Base-by-base conservation (phyloP, 2,329 filamentous ascomycete genomes). In the Aspergillus sp. region DNA sequence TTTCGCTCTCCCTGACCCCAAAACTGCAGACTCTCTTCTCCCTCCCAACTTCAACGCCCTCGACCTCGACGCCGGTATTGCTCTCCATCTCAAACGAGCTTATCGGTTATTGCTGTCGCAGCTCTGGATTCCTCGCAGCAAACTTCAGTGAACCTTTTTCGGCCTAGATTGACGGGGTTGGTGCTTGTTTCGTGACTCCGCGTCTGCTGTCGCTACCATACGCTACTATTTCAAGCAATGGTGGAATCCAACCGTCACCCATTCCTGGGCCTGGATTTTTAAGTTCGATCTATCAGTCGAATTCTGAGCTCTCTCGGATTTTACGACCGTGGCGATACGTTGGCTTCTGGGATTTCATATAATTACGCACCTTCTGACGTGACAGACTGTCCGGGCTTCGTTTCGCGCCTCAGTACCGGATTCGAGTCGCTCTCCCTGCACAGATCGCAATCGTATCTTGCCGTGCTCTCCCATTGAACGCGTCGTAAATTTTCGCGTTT, bases 401-500 rank as follows among this genome's bases (percentile, higher is more conserved):
- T n/a, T 29, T 42, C 28, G 40, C 40, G 40, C 40, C 29, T 42
- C 40, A 42, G 36, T 8, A 42, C 40, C 40, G 40, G 26, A 19
- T 19, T 26, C 36, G 36, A 39, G 36, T 39, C 36, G 19, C 19
- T 19, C 19, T 39, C 5, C 26, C 36, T 39, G 36, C 36, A 39
- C 36, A 19, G 36, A 39, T 39, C 36, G 36, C 36, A 39, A 26
- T 39, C 19, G 12, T 19, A 39, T 39, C 36, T 39, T 26, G 5
- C 27, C 36, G 36, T 8, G 27, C 36, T 39, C 36, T 8, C 5
- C 12, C 36, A 7, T 12, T 30, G 40, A 29, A 42, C 40, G 26
- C 28, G 36, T 47, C 43, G 41, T 42, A 19, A 19, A 19, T 19
- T 19, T 19, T 19, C 19, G 19, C 42, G 46, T 29, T 27, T 29